These are phyloP conservation scores for Rubus idaeus DNA, from an alignment of 306 rosid genomes.

Conservation along the genomic window DNA sequence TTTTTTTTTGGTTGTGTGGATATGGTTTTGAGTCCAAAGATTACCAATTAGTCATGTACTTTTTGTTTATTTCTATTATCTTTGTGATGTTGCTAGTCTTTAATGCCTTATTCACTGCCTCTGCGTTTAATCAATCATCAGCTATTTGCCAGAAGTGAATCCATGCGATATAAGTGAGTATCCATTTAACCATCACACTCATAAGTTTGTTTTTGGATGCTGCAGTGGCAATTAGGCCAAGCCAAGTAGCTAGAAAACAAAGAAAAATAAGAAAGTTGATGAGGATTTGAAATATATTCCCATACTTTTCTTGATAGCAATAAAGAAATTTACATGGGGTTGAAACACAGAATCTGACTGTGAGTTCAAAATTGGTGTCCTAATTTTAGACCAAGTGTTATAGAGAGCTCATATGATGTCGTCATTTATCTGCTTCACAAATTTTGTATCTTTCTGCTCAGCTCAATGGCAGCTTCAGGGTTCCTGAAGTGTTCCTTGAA, in stretches of 20 bases:
- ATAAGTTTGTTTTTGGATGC: neutral
- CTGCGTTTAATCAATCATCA: neutral
- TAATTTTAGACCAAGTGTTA: neutral
- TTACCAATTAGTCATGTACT: neutral
- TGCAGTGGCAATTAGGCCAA: neutral
- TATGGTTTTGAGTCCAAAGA: too few species aligned
- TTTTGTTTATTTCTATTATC: too few species aligned
- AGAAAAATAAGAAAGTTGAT: neutral
- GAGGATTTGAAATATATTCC: neutral
- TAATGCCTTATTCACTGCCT: neutral
- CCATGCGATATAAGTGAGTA: too few species aligned
- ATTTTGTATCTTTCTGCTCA: neutral
- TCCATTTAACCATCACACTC: too few species aligned
- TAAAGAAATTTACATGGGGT: neutral
- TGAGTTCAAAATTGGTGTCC: neutral
- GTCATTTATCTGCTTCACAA: neutral
- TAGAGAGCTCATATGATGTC: neutral
- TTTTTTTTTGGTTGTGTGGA: too few species aligned
- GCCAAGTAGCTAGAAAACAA: too few species aligned
- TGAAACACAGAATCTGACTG: neutral
- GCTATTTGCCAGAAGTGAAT: too few species aligned
- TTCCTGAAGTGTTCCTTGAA: neutral
- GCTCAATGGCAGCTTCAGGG: neutral
- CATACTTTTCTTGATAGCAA: neutral
- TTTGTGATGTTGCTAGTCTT: too few species aligned